Evolutionary conservation across 2,329 filamentous ascomycete species (phyloP).

Genomic region (Ophiobolus disseminans): DNA sequence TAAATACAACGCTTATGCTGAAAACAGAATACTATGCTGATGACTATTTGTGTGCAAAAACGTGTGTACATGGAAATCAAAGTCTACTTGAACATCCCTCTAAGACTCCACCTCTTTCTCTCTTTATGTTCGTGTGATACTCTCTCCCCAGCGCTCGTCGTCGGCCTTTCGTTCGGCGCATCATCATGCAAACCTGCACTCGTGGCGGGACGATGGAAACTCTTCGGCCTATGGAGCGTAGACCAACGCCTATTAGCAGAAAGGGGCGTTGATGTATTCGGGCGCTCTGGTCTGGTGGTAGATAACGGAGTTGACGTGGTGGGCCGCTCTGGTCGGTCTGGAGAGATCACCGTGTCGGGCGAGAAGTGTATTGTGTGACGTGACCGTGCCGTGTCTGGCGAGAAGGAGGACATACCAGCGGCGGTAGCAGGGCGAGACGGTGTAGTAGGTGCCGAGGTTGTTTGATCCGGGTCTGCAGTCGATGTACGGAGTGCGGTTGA

Average conservation of each 20-base stretch:
- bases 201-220: conserved; percentile 21
- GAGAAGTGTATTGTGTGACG: conserved; percentile 8
- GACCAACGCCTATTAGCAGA: conserved; percentile 6
- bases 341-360: background rate
- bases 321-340: background rate
- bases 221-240: conserved; percentile 12
- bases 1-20: too few species aligned
- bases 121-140: conserved; percentile 5
- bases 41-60: too few species aligned
- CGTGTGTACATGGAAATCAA: too few species aligned
- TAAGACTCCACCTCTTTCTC: conserved; percentile 32
- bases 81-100: conserved; percentile 24
- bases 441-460: conserved; percentile 3
- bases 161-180: conserved; percentile 12
- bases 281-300: background rate
- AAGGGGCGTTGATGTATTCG: conserved; percentile 6
- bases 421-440: conserved; percentile 11
- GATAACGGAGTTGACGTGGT: conserved; percentile 1
- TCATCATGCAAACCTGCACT: conserved; percentile 11
- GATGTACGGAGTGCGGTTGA: conserved; percentile 2
- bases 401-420: background rate
- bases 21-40: too few species aligned
- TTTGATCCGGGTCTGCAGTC: background rate
- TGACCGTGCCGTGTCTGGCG: conserved; percentile 4
- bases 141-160: conserved; percentile 12